Base-by-base conservation (phyloP, 225 moss, liverwort and hornwort genomes). In the Thuidium tamariscinum region DNA sequence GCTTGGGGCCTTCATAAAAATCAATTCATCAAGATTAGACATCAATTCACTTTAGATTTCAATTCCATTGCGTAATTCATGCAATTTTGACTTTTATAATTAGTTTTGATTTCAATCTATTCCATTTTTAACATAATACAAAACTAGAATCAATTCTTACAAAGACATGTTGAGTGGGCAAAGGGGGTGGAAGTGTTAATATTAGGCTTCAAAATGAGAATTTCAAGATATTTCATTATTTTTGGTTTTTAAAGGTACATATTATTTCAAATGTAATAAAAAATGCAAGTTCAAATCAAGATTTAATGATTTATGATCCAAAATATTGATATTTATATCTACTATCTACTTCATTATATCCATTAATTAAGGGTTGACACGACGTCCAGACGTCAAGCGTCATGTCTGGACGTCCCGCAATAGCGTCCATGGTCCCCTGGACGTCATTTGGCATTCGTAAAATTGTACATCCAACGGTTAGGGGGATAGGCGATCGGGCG, bases 11-110 rank as follows among this genome's bases (percentile, higher is more conserved):
- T 12, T 51, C 0, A n/a, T 49, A 34, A 49, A 19, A 11, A 74
- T 34, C 11, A 73, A 30, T 1, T 46, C 11, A 30, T 46, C 48
- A 30, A 30, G 11, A 46, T 48, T 19, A 73, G 10, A 0, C 11
- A 18, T 18, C 0, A 5, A 0, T 46, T 46, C 17, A 5, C 2
- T 29, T 29, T 29, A 1, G 10, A 44, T 46, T 72, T 46, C 30
- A 72, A 72, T 5, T 30, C 27, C 46, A 46, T 29, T 6, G 0
- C 0, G 10, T 3, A 72, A 72, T 46, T 71, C 2, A n/a, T n/a
- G n/a, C n/a, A 5, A 44, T 27, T 71, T 70, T 27, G 29, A 44
- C 29, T 9, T 2, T 16, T 29, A 6, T 29, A 27, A 3, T 16
- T 29, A 2, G 1, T 29, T 2, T 5, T 4, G 16, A 10, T 44